Evolutionary conservation across 169 alveolate genomes (phyloP).

Genomic region (Plasmodium vivax): DNA sequence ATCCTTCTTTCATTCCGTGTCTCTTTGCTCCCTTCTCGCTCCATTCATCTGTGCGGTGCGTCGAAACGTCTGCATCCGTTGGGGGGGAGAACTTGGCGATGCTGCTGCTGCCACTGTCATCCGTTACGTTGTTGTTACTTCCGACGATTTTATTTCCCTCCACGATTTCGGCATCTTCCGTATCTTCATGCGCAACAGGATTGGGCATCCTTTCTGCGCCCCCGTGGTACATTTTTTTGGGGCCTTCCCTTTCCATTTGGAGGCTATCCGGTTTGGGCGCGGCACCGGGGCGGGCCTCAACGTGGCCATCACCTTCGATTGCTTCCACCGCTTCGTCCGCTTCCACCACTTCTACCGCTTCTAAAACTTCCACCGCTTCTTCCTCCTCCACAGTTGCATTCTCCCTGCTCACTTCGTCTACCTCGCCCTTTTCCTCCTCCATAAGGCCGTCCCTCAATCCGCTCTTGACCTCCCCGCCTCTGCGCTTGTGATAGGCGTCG

Average conservation of each 20-base stretch:
- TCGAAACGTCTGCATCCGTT: background rate
- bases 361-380: background rate
- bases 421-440: conserved; percentile 13
- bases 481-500: background rate
- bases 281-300: background rate
- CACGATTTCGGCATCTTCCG: background rate
- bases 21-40: background rate
- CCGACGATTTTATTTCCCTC: background rate
- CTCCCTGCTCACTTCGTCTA: background rate
- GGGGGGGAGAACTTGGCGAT: background rate
- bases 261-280: background rate
- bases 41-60: background rate
- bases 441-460: background rate
- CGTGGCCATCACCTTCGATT: background rate
- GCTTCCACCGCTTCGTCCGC: background rate
- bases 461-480: background rate
- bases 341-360: background rate
- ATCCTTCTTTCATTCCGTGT: background rate
- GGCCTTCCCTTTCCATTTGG: background rate
- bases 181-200: background rate
- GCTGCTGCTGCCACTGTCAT: background rate
- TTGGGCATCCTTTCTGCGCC: background rate
- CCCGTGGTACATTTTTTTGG: background rate
- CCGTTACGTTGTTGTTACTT: background rate
- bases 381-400: background rate